phyloP scores from a whole-genome alignment of 768 basidiomycete species.

The Phylloporus scabripes region DNA sequence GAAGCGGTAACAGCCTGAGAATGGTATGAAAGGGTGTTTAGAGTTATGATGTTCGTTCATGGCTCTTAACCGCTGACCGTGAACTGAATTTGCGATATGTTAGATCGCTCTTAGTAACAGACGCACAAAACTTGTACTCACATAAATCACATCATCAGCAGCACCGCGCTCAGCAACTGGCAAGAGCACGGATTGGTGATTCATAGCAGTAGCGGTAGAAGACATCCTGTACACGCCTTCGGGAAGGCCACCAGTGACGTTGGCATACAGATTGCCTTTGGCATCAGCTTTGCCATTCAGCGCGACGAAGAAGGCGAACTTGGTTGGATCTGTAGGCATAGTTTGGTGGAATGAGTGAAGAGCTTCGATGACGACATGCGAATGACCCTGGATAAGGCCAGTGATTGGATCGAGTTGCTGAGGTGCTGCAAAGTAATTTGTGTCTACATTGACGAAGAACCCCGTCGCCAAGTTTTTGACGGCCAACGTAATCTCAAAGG shows the following conservation, averaged over 20 bases:
- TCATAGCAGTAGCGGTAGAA: conserved; percentile 41
- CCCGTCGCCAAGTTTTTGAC: conserved; percentile 46
- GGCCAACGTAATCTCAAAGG: conserved; percentile 51
- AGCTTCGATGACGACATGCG: conserved; percentile 56
- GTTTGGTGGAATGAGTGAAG: conserved; percentile 46
- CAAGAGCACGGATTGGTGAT: conserved; percentile 38
- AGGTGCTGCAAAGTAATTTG: conserved; percentile 53
- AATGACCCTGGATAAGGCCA: conserved; percentile 56
- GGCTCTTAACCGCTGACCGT: conserved; percentile 15
- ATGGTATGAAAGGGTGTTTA: not conserved
- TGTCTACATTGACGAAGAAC: conserved; percentile 49
- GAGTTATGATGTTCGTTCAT: conserved; percentile 7
- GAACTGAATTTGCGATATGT: conserved; percentile 17
- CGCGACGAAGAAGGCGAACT: conserved; percentile 57
- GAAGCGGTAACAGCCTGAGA: not conserved
- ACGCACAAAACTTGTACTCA: conserved; percentile 14
- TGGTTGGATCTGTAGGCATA: conserved; percentile 41
- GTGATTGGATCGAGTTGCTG: conserved; percentile 39
- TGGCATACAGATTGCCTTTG: conserved; percentile 41
- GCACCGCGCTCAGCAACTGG: conserved; percentile 37
- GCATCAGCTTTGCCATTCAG: conserved; percentile 41
- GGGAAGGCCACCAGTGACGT: conserved; percentile 49
- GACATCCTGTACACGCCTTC: conserved; percentile 47
- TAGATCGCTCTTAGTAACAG: not conserved
- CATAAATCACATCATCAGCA: conserved; percentile 40